A percentile compares a stretch with the other conserved stretches of the same genome.
phyloP scores from a whole-genome alignment of 495 filamentous ascomycete genomes.

The Tetracladium marchalianum region DNA sequence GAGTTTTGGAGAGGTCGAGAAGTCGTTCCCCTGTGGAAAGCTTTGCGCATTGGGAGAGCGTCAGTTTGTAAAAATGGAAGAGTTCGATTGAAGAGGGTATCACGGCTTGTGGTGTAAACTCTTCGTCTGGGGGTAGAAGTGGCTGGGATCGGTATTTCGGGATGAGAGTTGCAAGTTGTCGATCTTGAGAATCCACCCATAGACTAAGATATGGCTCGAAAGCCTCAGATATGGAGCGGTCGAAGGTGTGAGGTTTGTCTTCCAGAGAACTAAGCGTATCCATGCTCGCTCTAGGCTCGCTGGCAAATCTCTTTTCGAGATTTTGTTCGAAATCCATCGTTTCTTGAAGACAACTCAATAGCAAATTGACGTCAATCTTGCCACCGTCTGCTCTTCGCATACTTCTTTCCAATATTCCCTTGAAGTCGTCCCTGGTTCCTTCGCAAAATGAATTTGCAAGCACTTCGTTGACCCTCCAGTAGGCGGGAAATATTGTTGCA shows the following conservation, averaged over 20 bases:
- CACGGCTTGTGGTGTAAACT: constrained; percentile 83
- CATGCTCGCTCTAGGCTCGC: constrained; percentile 63
- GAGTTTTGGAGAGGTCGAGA: constrained; percentile 72
- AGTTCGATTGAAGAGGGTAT: constrained; percentile 91
- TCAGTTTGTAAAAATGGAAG: constrained; percentile 90
- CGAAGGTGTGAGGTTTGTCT: constrained; percentile 69
- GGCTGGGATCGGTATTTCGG: constrained; percentile 84
- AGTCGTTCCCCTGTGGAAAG: constrained; percentile 82
- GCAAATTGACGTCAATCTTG: constrained; percentile 80
- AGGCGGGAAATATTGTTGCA: constrained; percentile 72
- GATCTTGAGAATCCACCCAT: constrained; percentile 96
- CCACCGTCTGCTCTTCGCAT: constrained; percentile 70
- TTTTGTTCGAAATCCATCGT: constrained; percentile 95
- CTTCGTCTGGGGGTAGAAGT: constrained; percentile 72
- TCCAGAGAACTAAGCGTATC: constrained; percentile 80
- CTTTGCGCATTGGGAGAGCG: constrained; percentile 89
- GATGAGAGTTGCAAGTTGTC: constrained; percentile 74
- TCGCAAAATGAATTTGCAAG: constrained; percentile 93
- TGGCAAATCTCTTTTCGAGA: constrained; percentile 74
- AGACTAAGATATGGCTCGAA: constrained; percentile 95
- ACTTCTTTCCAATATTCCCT: constrained; percentile 78
- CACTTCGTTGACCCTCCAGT: constrained; percentile 85
- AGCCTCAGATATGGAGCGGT: constrained; percentile 89
- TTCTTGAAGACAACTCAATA: constrained; percentile 89
- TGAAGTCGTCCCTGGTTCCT: constrained; percentile 90